Base-by-base conservation (phyloP, 2,329 filamentous ascomycete species). In the Fusarium anguioides region DNA sequence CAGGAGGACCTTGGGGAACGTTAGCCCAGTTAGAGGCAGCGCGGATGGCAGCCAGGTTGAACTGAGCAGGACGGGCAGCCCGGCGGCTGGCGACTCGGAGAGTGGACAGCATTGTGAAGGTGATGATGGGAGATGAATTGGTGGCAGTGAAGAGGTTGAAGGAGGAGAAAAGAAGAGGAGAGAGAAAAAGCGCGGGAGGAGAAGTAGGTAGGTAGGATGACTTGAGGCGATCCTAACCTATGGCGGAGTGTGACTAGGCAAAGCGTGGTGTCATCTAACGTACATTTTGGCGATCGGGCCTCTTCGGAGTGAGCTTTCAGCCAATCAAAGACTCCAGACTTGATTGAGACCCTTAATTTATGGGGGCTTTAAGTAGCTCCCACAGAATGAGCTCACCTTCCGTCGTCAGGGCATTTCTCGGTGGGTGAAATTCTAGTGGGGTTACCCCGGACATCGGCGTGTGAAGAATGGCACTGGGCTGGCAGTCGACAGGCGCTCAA, bases 1-100 rank as follows among this genome's bases (percentile, higher is more conserved):
- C 94, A 78, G 95, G 94, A 87, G 95, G 95, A 69, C 95, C 95
- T 83, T 97, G 93, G 72, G 93, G 91, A 55, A 98, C 93, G 76
- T 92, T 91, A 77, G 92, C 88, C 94, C 95, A 98, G 72, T 91
- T 92, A 64, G 94, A 97, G 72, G 88, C 89, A 70, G 89, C 79
- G 68, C 85, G 87, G 55, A 80, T 71, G 68, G 81, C 74, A 45
- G 63, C 66, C 41, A 69, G 23, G 70, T 78, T 78, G 70, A 81
- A 72, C 65, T 79, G 74, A 41, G 79, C 77, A 64, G 77, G 80
- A 66, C 79, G 74, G 63, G 76, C 78, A 72, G 79, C 82, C 75
- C 82, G 83, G 73, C 86, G 82, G 76, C 82, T 80, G 68, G 82
- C 83, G 70, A 85, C 74, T 78, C 85, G 83, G 69, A 87, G 77